These are phyloP conservation scores for Cichorium intybus DNA, from an alignment of 140 eudicot species.

Conservation along the genomic window DNA sequence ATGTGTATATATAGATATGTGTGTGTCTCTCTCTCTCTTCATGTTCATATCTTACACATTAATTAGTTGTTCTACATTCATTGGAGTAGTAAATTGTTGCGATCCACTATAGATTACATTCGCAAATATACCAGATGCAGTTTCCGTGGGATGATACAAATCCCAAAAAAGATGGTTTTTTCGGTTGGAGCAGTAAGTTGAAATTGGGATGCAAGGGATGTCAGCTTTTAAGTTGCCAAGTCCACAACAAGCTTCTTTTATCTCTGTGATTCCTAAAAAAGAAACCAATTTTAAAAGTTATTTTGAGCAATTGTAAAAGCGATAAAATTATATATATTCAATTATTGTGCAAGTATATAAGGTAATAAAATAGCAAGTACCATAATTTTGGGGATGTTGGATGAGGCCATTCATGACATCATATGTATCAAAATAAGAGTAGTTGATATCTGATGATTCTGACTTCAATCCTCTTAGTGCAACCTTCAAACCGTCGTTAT, in stretches of 20 bases:
- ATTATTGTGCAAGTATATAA: not conserved
- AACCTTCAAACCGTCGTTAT: conserved; percentile 39
- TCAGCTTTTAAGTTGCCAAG: conserved; percentile 73
- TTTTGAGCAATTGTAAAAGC: too few species aligned
- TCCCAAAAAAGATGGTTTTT: conserved; percentile 82
- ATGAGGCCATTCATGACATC: conserved; percentile 40
- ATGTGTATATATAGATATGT: not conserved
- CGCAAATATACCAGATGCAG: conserved; percentile 44
- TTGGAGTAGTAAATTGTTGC: conserved; percentile 38
- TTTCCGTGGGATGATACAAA: conserved; percentile 72
- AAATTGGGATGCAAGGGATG: conserved; percentile 71
- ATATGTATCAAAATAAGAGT: conserved; percentile 61
- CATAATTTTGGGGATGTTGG: conserved; percentile 57
- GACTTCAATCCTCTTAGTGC: conserved; percentile 31
- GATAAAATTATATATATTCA: not conserved
- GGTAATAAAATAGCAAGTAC: conserved; percentile 27
- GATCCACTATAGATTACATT: conserved; percentile 42
- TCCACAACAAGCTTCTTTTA: conserved; percentile 84
- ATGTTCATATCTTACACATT: conserved; percentile 25
- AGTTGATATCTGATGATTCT: conserved; percentile 41
- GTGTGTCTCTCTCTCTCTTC: not conserved
- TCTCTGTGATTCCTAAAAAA: conserved; percentile 65
- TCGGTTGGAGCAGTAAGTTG: conserved; percentile 59
- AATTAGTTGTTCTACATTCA: conserved; percentile 58
- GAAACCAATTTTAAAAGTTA: not conserved